Base-by-base conservation (phyloP, 2,329 filamentous ascomycete genomes). In the Trichoderma cornu-damae region DNA sequence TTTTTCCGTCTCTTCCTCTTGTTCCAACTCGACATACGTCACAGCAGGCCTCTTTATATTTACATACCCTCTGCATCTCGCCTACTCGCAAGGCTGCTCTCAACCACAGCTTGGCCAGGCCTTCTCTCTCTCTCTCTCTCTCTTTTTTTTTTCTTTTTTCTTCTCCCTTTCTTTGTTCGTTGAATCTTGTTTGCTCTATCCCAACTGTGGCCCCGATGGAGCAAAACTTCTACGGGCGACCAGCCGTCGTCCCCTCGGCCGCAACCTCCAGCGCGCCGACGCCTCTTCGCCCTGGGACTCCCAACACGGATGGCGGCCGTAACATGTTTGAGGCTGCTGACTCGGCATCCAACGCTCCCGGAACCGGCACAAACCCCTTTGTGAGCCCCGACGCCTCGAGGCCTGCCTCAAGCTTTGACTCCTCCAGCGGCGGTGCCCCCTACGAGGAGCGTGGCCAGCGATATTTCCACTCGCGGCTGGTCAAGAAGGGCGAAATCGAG, bases 401-500 rank as follows among this genome's bases (percentile, higher is more conserved):
- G 3, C 77, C 77, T 2, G 64, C 69, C 1, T 81, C 78, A 5
- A 79, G 77, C 63, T 76, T 75, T 54, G 77, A 70, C 43, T 75
- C 76, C 38, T 75, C 74, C 12, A 77, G 74, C 54, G 70, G 74
- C 51, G 69, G 65, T n/a, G n/a, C n/a, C 18, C 68, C 67, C 16
- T 69, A 72, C 35, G 70, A 75, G 14, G 70, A 74, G 46, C 70
- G 71, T 24, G 63, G 70, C 16, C 74, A 77, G 63, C 75, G 79
- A 53, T 90, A 87, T 73, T 93, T 92, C 68, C 86, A 86, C 70
- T 91, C 88, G 16, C 79, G 88, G 59, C 77, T 88, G 60, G 81
- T 93, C 32, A 81, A 79, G 69, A 89, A 90, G 69, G 88, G 83
- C 40, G 82, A 89, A 48, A 72, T 89, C 3, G 86, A 90, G 68